Evolutionary conservation across 495 filamentous ascomycete genomes (phyloP), one percentile per base, ranked within the genome.

Genomic region (Aspergillus indologenus): DNA sequence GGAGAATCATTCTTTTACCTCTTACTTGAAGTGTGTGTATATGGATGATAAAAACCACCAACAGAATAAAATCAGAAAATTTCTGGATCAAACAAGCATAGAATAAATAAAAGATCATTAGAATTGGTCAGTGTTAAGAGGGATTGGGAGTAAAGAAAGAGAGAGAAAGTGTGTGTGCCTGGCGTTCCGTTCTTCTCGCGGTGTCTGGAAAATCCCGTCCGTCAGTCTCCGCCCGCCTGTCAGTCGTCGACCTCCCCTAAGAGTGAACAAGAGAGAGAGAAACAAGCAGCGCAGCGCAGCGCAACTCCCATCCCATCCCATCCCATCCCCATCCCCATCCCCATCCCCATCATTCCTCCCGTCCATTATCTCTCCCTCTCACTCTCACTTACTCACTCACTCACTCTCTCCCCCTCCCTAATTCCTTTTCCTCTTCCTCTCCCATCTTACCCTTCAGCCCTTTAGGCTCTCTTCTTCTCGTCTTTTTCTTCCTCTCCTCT

Each of bases 181-280:
- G 53, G 59, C 59, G 60, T 59, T 55, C 59, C 34, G 12, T 40
- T 11, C 53, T 61, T 56, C 57, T 62, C 59, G 62, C 56, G 56
- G 58, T 60, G 42, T 53, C 49, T 61, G 62, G 62, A 65, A 61
- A 65, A 61, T 57, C 59, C 62, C 62, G 56, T 57, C 63, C 63
- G 60, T 59, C 58, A 59, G 61, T 63, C 64, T 66, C 64, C 64
- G 64, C 64, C 64, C 63, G 64, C 63, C 64, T 63, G 48, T 51
- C 48, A 51, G 48, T 48, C 45, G 62, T 55, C 56, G 51, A 46
- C 19, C 53, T 62, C 61, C 58, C 64, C 58, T 61, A 61, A 66
- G 54, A 52, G 54, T 61, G 56, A 61, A 52, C 55, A 22, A 12
- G 21, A 50, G 47, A 21, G 45, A 48, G 45, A 21, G 23, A 21